Evolutionary conservation across 176 grass and related monocot species (phyloP), one percentile per base, ranked within the genome.

Genomic region (Rhynchospora tenuis): DNA sequence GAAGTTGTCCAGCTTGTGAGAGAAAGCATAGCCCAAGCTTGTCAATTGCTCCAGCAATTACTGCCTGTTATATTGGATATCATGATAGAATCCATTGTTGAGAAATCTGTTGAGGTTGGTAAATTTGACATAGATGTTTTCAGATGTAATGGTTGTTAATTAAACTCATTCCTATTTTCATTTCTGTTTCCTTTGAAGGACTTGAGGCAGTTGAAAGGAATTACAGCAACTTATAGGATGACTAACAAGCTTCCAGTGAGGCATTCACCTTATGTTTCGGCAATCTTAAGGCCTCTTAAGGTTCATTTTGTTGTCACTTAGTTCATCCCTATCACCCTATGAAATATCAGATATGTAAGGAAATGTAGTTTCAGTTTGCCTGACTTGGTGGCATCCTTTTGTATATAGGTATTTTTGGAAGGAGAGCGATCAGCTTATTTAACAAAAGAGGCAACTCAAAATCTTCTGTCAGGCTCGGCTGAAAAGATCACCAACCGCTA

Each of bases 171-270:
- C 51, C 45, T 20, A 26, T 73, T 38, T 59, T 73, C 43, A 77
- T 85, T 72, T 74, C 20, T 47, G 6, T 79, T 72, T 71, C 78
- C 10, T 16, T 85, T 86, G 69, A 82, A 99, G 96, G 96, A 95
- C 78, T 83, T 99, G 75, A 95, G 88, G 73, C 96, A 99, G 80
- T 79, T 99, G 61, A 99, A 90, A 89, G 96, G 93, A 90, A 95
- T 99, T 79, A 90, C 91, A 81, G 93, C 96, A 4, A 95, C 91
- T 68, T 99, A 99, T 88, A 95, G 96, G 83, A 92, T 99, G 96
- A 93, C 91, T 10, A 99, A 88, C 82, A 95, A 99, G 64, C 96
- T 99, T 95, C 89, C 96, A 58, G 93, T 93, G 29, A 95, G 91
- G 83, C 96, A 93, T 92, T 99, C 96, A 75, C 91, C 88, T 28